Evolutionary conservation across 495 filamentous ascomycete genomes (phyloP), one percentile per base, ranked within the genome.

Genomic region (Sporormia fimetaria): DNA sequence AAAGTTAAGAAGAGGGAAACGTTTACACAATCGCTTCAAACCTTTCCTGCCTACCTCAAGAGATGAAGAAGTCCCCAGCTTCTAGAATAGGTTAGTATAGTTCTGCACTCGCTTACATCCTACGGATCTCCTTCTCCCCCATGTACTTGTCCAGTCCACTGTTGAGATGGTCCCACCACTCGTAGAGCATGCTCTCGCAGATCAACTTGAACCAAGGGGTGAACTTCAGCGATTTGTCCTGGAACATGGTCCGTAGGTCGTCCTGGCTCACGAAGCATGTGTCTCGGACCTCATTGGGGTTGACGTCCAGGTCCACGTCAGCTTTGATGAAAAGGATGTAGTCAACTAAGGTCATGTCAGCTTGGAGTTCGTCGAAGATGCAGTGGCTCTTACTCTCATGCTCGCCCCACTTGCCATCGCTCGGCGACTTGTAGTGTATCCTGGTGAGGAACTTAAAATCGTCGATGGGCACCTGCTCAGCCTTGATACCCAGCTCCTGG

Each of bases 181-280:
- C 87, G 55, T 92, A 96, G 30, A 99, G 74, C 86, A 96, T 83
- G 36, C 83, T 86, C 51, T 95, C 63, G 70, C 92, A 99, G 57
- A 99, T 96, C 49, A 99, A 76, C 73, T 94, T 94, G 69, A 99
- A 99, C 90, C 90, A 99, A 1, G 90, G 90, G 5, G 90, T 99
- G 61, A 96, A 98, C 51, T 72, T 80, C 46, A 94, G 69, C 5
- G 55, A 69, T 6, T 78, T 71, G 58, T 95, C 75, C 54, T 78
- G 60, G 59, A 99, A 94, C 75, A 87, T 85, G 31, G 67, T 49
- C 68, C 83, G 90, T 42, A 99, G 67, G 42, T 90, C 80, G 8
- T 83, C 78, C 22, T 79, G 68, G 7, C 81, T 76, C 20, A 94
- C 90, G 50, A 90, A 96, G 54, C 73, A 67, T 16, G 78, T 82